A percentile compares a stretch with the other conserved stretches of the same genome.
These are phyloP conservation scores for Tetracladium marchalianum DNA, from an alignment of 495 filamentous ascomycete genomes.

Conservation along the genomic window DNA sequence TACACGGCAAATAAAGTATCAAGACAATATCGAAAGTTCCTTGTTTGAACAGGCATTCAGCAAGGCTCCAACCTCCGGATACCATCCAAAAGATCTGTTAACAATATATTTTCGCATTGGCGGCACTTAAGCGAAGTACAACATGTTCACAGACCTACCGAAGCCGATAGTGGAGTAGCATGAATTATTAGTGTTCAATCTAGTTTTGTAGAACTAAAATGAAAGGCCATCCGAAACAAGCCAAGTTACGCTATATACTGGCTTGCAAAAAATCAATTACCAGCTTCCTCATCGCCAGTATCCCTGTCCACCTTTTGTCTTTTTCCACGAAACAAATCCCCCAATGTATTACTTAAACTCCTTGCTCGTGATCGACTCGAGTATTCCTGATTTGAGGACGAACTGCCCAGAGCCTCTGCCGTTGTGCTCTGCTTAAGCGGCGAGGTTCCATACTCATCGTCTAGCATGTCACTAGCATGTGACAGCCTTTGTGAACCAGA, in stretches of 20 bases:
- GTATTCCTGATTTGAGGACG: conserved; percentile 3
- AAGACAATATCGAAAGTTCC: too few species aligned
- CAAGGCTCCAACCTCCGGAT: too few species aligned
- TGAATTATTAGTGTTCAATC: not conserved
- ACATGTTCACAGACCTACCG: too few species aligned
- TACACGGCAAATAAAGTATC: too few species aligned
- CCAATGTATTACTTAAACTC: conserved; percentile 40
- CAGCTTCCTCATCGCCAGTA: conserved; percentile 15
- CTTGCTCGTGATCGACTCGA: conserved; percentile 25
- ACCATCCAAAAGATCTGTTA: too few species aligned
- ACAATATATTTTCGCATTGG: too few species aligned
- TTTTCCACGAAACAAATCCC: conserved; percentile 28
- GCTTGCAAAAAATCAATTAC: conserved; percentile 10
- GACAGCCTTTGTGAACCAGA: conserved; percentile 15
- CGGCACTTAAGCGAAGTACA: too few species aligned
- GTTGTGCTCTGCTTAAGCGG: conserved; percentile 2
- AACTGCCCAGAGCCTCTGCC: conserved; percentile 8
- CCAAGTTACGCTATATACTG: not conserved
- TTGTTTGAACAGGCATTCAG: too few species aligned
- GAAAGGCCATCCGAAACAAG: not conserved
- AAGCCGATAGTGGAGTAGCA: not conserved
- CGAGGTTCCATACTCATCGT: conserved; percentile 12
- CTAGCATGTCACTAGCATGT: conserved; percentile 1
- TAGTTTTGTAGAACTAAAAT: conserved; percentile 8
- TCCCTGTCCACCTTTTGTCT: conserved; percentile 5